A percentile compares a stretch with the other conserved stretches of the same genome.
phyloP scores from a whole-genome alignment of 2,329 filamentous ascomycete species.

The Cercospora sp. region DNA sequence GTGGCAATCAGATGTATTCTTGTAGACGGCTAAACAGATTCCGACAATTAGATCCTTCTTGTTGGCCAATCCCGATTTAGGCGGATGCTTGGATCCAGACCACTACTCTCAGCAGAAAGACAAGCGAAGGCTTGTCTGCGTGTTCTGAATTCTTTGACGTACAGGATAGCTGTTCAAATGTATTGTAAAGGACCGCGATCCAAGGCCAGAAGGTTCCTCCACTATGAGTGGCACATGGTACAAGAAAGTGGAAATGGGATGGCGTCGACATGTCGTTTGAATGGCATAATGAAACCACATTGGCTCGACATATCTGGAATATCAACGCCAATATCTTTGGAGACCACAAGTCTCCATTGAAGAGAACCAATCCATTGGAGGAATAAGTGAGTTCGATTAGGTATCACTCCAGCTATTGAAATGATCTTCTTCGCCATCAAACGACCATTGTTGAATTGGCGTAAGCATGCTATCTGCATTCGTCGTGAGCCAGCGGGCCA shows the following conservation, averaged over 20 bases:
- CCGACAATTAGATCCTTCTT: neutral
- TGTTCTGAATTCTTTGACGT: neutral
- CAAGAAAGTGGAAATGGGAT: no score
- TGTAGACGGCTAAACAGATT: neutral
- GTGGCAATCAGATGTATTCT: neutral
- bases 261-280: no score
- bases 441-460: neutral
- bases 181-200: no score
- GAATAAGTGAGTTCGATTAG: neutral
- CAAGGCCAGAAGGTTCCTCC: no score
- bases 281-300: neutral
- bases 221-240: no score
- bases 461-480: neutral
- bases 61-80: neutral
- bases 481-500: neutral
- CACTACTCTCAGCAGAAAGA: neutral
- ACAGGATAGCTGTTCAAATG: neutral
- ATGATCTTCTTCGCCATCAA: neutral
- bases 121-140: neutral
- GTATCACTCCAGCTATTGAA: neutral
- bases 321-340: neutral
- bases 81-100: neutral
- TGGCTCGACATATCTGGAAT: neutral
- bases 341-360: neutral
- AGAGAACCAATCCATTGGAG: neutral